Base-by-base conservation (phyloP, 331 rosid genomes). In the Saraca asoca region DNA sequence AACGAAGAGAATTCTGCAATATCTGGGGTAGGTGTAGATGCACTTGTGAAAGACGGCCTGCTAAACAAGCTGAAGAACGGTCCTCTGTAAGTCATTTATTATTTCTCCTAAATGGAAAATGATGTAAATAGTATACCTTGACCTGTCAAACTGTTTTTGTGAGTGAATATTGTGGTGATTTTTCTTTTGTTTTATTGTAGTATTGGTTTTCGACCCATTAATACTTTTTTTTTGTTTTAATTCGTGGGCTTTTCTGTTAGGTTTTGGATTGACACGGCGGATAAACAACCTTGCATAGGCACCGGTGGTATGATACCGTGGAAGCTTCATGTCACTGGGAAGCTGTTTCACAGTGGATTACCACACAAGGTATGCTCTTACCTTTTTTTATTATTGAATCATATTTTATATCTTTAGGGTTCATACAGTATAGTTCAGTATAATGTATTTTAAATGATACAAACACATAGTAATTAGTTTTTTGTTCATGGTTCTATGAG, bases 271-370 rank as follows among this genome's bases (percentile, higher is more conserved):
- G 98, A 94, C 70, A 83, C 96, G 2, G 95, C 97, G 0, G 98
- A 94, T 77, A 90, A 91, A 69, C 98, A 93, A 61, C 98, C 98
- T 12, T 86, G 98, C 20, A 53, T 94, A 14, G 98, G 98, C 31
- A 93, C 97, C 15, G 98, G 98, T 48, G 98, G 98, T 69, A 68
- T 83, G 87, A 79, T 90, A 70, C 97, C 98, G 66, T 90, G 98
- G 98, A 84, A 80, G 75, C 95, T 94, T 67, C 83, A 72, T 45
- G 90, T 81, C 71, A 83, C 85, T 0, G 98, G 98, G 78, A 90
- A 83, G 69, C 97, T 94, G 55, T 94, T 94, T 75, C 97, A 94
- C 78, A 90, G 98, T 69, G 97, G 98, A 76, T 79, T 90, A 51
- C 85, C 95, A 46, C 90, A 90, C 78, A 86, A 90, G 85, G 98